Conservation (phyloP, 2,329 filamentous ascomycete genomes). For the Fusarium xyrophilum region DNA sequence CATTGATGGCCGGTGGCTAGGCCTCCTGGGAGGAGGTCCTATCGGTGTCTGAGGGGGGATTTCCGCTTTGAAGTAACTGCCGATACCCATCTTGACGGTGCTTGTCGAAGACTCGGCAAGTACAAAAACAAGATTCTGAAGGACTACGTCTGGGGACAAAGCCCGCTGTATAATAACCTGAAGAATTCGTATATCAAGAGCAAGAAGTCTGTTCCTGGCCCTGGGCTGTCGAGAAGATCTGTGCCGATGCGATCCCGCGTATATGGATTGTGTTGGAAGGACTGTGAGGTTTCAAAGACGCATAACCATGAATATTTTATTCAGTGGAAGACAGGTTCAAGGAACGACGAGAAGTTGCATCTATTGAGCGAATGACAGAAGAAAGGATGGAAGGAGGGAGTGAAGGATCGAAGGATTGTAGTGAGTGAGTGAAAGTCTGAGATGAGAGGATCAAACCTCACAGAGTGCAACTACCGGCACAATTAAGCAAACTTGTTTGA, state of each 20-base stretch:
- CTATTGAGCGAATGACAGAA: constrained; percentile 9
- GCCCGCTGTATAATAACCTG: background rate
- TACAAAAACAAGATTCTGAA: background rate
- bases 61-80: constrained; percentile 66
- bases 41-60: constrained; percentile 23
- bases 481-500: constrained; percentile 22
- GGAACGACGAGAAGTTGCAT: constrained; percentile 8
- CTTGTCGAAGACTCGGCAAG: background rate
- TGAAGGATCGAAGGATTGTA: too few species aligned
- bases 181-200: background rate
- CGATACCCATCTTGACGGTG: constrained; percentile 61
- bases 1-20: constrained; percentile 30
- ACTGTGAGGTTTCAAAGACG: constrained; percentile 14
- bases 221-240: background rate
- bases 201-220: background rate
- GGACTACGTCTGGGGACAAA: background rate
- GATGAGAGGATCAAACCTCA: background rate
- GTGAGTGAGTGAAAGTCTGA: too few species aligned
- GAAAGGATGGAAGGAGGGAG: constrained; percentile 16
- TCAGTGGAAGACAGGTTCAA: constrained; percentile 7
- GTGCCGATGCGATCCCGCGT: background rate
- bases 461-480: constrained; percentile 5
- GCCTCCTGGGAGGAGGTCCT: constrained; percentile 25
- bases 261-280: constrained; percentile 5
- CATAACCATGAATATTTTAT: constrained; percentile 1